phyloP scores from a whole-genome alignment of 139 green algal genomes.

The Pycnococcus provasolii region DNA sequence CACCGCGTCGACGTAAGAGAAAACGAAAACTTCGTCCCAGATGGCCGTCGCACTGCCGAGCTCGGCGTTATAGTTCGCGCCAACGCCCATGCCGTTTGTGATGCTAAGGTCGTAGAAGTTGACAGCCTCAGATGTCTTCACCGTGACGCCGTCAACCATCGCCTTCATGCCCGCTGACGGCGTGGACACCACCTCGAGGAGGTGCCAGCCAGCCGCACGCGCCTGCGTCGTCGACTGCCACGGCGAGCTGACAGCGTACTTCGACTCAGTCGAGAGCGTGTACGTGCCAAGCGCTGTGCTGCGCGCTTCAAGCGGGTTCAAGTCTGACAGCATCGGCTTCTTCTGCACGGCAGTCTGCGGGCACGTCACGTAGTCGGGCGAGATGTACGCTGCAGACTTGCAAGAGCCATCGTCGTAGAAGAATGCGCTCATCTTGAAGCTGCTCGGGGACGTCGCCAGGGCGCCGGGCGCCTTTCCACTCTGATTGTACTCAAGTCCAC shows the following conservation, averaged over 20 bases:
- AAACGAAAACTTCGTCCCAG: slow-evolving; percentile 9
- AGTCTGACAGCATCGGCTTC: not conserved
- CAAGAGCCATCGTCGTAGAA: slow-evolving; percentile 16
- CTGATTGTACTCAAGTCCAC: not conserved
- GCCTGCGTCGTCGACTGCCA: slow-evolving; percentile 9
- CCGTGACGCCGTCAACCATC: not conserved
- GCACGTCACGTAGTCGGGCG: slow-evolving; percentile 12
- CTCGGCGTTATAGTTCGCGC: not conserved
- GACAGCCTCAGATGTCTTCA: not conserved
- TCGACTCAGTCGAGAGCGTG: slow-evolving; percentile 4
- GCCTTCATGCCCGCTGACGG: not conserved
- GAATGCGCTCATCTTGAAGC: slow-evolving; percentile 12
- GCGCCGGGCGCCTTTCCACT: not conserved
- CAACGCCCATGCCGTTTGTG: not conserved
- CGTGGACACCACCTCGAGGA: slow-evolving; percentile 10
- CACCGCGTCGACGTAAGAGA: slow-evolving; percentile 3
- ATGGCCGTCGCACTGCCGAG: not conserved
- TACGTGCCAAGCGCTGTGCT: slow-evolving; percentile 20
- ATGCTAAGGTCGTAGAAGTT: not conserved
- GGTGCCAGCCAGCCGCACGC: slow-evolving; percentile 11
- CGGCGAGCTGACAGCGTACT: slow-evolving; percentile 11
- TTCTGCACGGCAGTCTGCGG: not conserved
- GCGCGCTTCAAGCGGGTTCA: not conserved
- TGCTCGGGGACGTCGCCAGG: not conserved
- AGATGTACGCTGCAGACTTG: slow-evolving; percentile 11